Conservation (phyloP, 2,329 filamentous ascomycete genomes). For the Spiromastix sp. region DNA sequence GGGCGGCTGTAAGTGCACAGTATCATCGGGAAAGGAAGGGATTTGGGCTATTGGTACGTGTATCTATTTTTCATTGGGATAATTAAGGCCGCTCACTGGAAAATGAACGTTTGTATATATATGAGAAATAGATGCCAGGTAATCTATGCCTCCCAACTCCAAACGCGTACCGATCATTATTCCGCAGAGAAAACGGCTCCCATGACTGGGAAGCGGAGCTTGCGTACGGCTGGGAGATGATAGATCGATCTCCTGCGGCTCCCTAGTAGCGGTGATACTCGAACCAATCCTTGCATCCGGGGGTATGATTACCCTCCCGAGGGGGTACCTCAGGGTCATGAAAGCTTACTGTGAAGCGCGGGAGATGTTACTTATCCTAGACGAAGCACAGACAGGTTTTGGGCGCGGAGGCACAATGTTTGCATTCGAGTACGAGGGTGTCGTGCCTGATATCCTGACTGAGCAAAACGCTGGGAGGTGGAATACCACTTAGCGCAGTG, state of each 20-base stretch:
- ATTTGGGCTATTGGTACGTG: too few relatives aligned
- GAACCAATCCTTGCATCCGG: slow-evolving; percentile 51
- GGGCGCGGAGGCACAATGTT: slow-evolving; percentile 49
- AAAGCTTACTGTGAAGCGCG: slow-evolving; percentile 44
- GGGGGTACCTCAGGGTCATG: slow-evolving; percentile 48
- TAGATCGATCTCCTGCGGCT: slow-evolving; percentile 53
- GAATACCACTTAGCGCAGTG: slow-evolving; percentile 49
- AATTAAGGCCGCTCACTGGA: too few relatives aligned
- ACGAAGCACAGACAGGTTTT: slow-evolving; percentile 51
- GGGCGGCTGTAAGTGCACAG: slow-evolving; percentile 46
- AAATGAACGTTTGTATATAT: too few relatives aligned
- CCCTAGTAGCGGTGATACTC: slow-evolving; percentile 52
- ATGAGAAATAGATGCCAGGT: too few relatives aligned
- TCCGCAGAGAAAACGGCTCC: slow-evolving; percentile 48
- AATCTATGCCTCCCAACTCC: slow-evolving; percentile 49
- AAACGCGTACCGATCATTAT: slow-evolving; percentile 52
- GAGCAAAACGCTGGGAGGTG: slow-evolving; percentile 52
- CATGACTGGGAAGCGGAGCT: too few relatives aligned
- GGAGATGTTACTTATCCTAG: slow-evolving; percentile 48
- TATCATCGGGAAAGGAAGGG: slow-evolving; percentile 39
- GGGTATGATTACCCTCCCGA: slow-evolving; percentile 50
- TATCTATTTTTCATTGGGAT: too few relatives aligned
- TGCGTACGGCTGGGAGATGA: slow-evolving; percentile 57
- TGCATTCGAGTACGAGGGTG: slow-evolving; percentile 43
- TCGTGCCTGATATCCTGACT: slow-evolving; percentile 49